A percentile compares a stretch with the other conserved stretches of the same genome.
Evolutionary conservation across 805 yeast species (phyloP).

Genomic region (Candida ascalaphidarum): DNA sequence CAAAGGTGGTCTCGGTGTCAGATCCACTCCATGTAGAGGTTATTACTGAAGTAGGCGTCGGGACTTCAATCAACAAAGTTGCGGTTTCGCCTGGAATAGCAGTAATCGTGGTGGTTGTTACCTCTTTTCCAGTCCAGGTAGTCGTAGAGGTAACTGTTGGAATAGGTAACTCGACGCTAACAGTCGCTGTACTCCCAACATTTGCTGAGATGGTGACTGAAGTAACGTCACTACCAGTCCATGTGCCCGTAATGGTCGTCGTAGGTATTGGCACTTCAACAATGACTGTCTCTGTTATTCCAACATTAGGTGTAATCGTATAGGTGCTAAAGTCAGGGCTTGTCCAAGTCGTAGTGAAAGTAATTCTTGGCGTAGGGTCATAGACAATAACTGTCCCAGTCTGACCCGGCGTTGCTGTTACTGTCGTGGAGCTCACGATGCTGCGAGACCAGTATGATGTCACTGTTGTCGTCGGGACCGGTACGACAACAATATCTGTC

Average conservation of each 20-base stretch:
- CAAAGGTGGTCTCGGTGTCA: conserved; percentile 3
- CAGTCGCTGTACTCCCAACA: conserved; percentile 6
- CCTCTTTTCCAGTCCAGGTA: conserved; percentile 6
- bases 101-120: conserved; percentile 8
- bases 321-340: conserved; percentile 3
- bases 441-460: conserved; percentile 8
- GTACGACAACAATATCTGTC: conserved; percentile 3
- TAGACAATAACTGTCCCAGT: conserved; percentile 10
- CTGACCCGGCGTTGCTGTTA: conserved; percentile 8
- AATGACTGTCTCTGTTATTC: conserved; percentile 12
- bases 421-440: conserved; percentile 6
- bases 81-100: conserved; percentile 9
- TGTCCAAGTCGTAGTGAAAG: conserved; percentile 3
- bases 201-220: conserved; percentile 3
- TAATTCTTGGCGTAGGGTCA: conserved; percentile 6
- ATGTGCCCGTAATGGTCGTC: conserved; percentile 2
- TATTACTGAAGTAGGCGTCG: conserved; percentile 5
- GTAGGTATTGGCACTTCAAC: conserved; percentile 13
- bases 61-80: conserved; percentile 9
- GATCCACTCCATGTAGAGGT: conserved; percentile 8
- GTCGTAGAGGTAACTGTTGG: conserved; percentile 7
- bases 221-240: conserved; percentile 7
- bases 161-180: conserved; percentile 9
- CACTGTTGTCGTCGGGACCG: conserved; percentile 5
- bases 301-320: conserved; percentile 1